phyloP scores from a whole-genome alignment of 208 protist species.

The Hexamita inflata region DNA sequence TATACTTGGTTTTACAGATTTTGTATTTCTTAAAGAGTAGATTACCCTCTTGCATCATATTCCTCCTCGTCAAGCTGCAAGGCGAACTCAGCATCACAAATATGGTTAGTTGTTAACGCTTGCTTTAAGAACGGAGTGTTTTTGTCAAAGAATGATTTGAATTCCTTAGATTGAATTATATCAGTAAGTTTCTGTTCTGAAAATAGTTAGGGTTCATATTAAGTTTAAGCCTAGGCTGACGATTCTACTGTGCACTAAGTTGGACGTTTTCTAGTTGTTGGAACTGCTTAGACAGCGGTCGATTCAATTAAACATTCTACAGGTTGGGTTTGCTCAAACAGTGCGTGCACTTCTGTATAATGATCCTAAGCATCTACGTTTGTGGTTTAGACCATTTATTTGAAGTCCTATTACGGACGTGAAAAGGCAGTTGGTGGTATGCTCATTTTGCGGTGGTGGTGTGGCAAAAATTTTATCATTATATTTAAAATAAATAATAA shows the following conservation, averaged over 20 bases:
- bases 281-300: not conserved
- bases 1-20: not conserved
- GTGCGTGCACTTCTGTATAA: constrained; percentile 10
- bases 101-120: not conserved
- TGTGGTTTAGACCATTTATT: not conserved
- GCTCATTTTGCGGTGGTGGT: too few species aligned
- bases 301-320: not conserved
- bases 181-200: not conserved
- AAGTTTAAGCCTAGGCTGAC: not conserved
- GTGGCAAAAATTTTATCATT: too few species aligned
- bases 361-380: constrained; percentile 27
- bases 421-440: not conserved
- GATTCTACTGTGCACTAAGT: not conserved
- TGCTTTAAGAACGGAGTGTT: not conserved
- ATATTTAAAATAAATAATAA: too few species aligned
- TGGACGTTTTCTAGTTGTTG: constrained; percentile 19
- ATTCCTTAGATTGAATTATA: not conserved
- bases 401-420: not conserved
- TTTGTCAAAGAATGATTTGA: not conserved
- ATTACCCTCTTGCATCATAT: constrained; percentile 15
- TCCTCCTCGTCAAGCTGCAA: not conserved
- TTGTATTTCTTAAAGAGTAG: constrained; percentile 17
- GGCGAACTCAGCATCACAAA: constrained; percentile 3
- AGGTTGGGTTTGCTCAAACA: not conserved
- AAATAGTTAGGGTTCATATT: constrained; percentile 19